These are phyloP conservation scores for Pseudocercospora fijiensis DNA, from an alignment of 2,329 filamentous ascomycete genomes.

Conservation along the genomic window DNA sequence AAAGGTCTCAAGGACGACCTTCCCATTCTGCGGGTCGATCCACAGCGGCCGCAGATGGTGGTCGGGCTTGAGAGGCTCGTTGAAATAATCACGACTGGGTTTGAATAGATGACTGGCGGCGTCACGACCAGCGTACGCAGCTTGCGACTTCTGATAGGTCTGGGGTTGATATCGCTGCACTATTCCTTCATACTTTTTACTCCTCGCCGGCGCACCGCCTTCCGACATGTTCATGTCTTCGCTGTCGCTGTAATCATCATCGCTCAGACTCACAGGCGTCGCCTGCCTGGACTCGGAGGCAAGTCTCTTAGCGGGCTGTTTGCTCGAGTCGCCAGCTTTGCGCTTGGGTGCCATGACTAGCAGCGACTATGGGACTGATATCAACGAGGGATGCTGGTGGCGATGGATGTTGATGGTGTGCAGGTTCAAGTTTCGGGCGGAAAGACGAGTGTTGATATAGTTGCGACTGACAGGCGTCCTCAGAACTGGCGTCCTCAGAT, in stretches of 20 bases:
- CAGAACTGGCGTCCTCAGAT: not conserved
- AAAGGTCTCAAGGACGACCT: constrained; percentile 92
- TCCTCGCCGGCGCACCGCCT: constrained; percentile 5
- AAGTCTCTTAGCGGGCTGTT: constrained; percentile 39
- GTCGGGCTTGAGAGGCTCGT: constrained; percentile 79
- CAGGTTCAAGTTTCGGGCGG: not conserved
- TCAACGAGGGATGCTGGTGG: not conserved
- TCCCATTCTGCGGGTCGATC: constrained; percentile 84
- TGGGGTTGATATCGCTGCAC: constrained; percentile 57
- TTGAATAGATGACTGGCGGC: constrained; percentile 57
- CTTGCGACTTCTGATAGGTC: constrained; percentile 48
- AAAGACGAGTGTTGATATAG: not conserved
- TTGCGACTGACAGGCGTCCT: not conserved
- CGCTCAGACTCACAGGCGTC: constrained; percentile 52
- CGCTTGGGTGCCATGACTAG: constrained; percentile 40
- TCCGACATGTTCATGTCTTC: constrained; percentile 25
- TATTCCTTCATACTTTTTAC: constrained; percentile 45
- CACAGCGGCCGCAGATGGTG: constrained; percentile 87
- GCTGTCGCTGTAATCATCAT: constrained; percentile 57
- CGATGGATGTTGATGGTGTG: not conserved
- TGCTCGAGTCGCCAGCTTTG: constrained; percentile 39
- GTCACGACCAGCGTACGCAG: constrained; percentile 43
- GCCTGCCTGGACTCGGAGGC: constrained; percentile 39
- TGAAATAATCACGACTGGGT: constrained; percentile 73
- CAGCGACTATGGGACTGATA: not conserved